A percentile compares a stretch with the other conserved stretches of the same genome.
Evolutionary conservation across 1,284 basidiomycete species (phyloP).

Genomic region (Pisolithus thermaeus): DNA sequence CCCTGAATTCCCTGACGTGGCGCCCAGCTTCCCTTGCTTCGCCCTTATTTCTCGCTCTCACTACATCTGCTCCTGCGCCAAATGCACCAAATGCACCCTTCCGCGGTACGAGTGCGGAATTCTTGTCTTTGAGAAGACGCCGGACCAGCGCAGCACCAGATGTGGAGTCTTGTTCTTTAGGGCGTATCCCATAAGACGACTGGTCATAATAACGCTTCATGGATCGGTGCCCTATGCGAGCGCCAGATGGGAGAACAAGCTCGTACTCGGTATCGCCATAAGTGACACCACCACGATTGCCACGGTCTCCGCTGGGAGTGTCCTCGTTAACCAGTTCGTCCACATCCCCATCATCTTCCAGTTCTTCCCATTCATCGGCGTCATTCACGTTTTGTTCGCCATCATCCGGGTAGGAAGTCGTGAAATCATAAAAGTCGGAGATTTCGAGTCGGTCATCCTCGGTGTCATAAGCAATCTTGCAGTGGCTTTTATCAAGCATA

Average conservation of each 20-base stretch:
- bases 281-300: constrained; percentile 44
- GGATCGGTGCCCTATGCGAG: constrained; percentile 86
- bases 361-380: constrained; percentile 51
- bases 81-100: constrained; percentile 84
- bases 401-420: constrained; percentile 59
- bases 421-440: constrained; percentile 94
- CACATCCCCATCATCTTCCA: constrained; percentile 43
- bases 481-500: constrained; percentile 93
- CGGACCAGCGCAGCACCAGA: constrained; percentile 71
- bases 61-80: constrained; percentile 73
- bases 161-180: constrained; percentile 54
- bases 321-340: constrained; percentile 36
- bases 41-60: constrained; percentile 90
- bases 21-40: constrained; percentile 91
- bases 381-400: constrained; percentile 33
- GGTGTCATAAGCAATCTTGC: constrained; percentile 90
- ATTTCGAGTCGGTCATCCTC: constrained; percentile 81
- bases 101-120: constrained; percentile 76
- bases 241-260: constrained; percentile 92
- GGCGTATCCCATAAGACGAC: constrained; percentile 48
- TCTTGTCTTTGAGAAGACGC: constrained; percentile 71
- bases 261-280: constrained; percentile 80
- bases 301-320: constrained; percentile 34
- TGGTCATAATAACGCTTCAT: constrained; percentile 88
- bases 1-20: constrained; percentile 82